Percentiles rank a stretch among this genome's conserved stretches.
Evolutionary conservation across 1,139 yeast species (phyloP).

Genomic region (Suhomyces choctaworum): DNA sequence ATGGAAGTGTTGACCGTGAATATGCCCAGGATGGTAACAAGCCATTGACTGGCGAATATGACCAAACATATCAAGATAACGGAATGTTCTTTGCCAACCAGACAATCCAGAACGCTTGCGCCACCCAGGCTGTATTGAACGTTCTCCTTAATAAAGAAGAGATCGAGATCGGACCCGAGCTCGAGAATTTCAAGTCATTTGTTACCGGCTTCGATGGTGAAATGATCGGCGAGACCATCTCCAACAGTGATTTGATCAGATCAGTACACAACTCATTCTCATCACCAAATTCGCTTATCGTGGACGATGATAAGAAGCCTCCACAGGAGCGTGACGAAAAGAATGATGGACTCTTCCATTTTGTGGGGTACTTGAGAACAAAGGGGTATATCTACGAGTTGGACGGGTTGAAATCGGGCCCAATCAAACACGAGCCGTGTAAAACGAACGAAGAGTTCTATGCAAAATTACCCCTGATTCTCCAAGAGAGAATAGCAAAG

Average conservation of each 20-base stretch:
- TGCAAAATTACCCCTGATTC: slow-evolving; percentile 42
- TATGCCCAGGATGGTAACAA: slow-evolving; percentile 27
- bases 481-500: slow-evolving; percentile 47
- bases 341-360: slow-evolving; percentile 62
- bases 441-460: slow-evolving; percentile 42
- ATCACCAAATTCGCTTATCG: slow-evolving; percentile 50
- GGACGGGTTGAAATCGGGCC: slow-evolving; percentile 63
- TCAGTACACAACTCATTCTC: slow-evolving; percentile 65
- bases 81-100: slow-evolving; percentile 64
- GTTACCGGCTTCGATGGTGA: slow-evolving; percentile 57
- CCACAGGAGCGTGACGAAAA: slow-evolving; percentile 37
- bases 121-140: slow-evolving; percentile 74
- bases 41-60: slow-evolving; percentile 51
- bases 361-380: slow-evolving; percentile 54
- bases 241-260: slow-evolving; percentile 61
- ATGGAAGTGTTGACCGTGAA: slow-evolving; percentile 42
- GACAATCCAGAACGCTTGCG: slow-evolving; percentile 71
- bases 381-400: slow-evolving; percentile 59
- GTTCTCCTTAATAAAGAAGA: slow-evolving; percentile 46
- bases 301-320: slow-evolving; percentile 41
- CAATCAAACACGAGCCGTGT: slow-evolving; percentile 55
- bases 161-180: slow-evolving; percentile 51
- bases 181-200: slow-evolving; percentile 52
- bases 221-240: slow-evolving; percentile 62
- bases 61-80: slow-evolving; percentile 34